Conservation (phyloP, 2,329 filamentous ascomycete species). For the Lojkania enalia region DNA sequence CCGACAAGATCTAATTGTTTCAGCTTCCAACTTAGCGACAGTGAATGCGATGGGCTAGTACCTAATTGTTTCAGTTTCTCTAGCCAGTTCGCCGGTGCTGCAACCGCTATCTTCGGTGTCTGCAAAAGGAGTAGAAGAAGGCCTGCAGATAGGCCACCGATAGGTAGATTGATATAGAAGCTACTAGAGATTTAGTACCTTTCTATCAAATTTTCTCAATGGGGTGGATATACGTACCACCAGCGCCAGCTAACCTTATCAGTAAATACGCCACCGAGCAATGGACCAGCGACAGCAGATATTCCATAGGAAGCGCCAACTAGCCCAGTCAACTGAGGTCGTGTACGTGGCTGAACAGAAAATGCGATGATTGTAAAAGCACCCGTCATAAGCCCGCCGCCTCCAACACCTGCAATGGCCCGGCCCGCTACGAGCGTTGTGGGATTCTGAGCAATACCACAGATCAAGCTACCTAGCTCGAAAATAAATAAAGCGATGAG, state of each 20-base stretch:
- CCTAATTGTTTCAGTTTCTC: conserved; percentile 52
- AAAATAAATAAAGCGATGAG: conserved; percentile 49
- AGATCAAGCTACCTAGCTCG: conserved; percentile 58
- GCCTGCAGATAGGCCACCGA: conserved; percentile 45
- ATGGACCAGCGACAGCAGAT: conserved; percentile 43
- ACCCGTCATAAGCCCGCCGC: conserved; percentile 36
- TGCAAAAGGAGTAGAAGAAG: conserved; percentile 40
- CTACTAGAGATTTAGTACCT: conserved; percentile 26
- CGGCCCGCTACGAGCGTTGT: conserved; percentile 44
- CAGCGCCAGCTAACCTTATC: conserved; percentile 34
- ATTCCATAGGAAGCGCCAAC: conserved; percentile 43
- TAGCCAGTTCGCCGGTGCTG: conserved; percentile 16
- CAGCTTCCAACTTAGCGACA: no score
- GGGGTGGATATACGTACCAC: conserved; percentile 22
- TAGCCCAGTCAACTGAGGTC: conserved; percentile 42
- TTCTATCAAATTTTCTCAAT: neutral
- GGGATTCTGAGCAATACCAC: conserved; percentile 45
- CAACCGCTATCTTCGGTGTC: conserved; percentile 7
- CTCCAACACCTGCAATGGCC: conserved; percentile 44
- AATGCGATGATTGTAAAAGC: conserved; percentile 47
- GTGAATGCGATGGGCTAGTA: no score
- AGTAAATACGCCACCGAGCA: conserved; percentile 45
- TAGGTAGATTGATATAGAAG: conserved; percentile 39
- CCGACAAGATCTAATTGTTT: conserved; percentile 52
- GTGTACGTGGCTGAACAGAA: conserved; percentile 44